phyloP scores from a whole-genome alignment of 2,329 filamentous ascomycete genomes.

The Orbilia ellipsospora region DNA sequence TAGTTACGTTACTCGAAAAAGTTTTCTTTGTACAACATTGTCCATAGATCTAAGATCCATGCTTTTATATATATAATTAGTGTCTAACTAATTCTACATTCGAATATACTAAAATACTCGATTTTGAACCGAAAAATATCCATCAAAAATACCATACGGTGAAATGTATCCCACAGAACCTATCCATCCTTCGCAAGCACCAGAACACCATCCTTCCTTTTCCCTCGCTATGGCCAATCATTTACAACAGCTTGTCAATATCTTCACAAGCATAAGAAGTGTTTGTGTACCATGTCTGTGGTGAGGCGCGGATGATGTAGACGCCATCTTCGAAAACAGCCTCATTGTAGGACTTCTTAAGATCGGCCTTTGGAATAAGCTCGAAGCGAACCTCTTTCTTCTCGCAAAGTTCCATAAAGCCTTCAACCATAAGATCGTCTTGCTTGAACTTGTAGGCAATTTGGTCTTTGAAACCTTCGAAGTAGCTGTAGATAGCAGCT shows the following conservation, averaged over 20 bases:
- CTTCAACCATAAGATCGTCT: constrained; percentile 47
- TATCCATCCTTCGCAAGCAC: neutral
- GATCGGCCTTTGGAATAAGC: constrained; percentile 27
- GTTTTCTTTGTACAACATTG: no score
- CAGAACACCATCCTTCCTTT: constrained; percentile 10
- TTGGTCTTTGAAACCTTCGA: constrained; percentile 30
- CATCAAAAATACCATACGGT: constrained; percentile 5
- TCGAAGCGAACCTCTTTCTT: constrained; percentile 41
- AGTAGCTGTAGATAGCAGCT: constrained; percentile 29
- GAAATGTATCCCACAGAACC: constrained; percentile 2
- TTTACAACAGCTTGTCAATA: constrained; percentile 37
- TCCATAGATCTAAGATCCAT: no score
- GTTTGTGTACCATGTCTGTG: constrained; percentile 47
- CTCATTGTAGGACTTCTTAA: constrained; percentile 33
- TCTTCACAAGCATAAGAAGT: constrained; percentile 25
- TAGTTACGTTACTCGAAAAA: no score
- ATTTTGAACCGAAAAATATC: no score
- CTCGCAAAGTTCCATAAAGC: constrained; percentile 28
- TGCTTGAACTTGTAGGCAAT: constrained; percentile 46
- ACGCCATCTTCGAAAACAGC: constrained; percentile 25
- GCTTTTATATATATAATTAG: no score
- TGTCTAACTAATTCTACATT: no score
- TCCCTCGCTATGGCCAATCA: neutral
- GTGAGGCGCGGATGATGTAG: constrained; percentile 31
- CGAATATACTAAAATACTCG: no score